Conservation (phyloP, 768 basidiomycete species). For the Suillus occidentalis region DNA sequence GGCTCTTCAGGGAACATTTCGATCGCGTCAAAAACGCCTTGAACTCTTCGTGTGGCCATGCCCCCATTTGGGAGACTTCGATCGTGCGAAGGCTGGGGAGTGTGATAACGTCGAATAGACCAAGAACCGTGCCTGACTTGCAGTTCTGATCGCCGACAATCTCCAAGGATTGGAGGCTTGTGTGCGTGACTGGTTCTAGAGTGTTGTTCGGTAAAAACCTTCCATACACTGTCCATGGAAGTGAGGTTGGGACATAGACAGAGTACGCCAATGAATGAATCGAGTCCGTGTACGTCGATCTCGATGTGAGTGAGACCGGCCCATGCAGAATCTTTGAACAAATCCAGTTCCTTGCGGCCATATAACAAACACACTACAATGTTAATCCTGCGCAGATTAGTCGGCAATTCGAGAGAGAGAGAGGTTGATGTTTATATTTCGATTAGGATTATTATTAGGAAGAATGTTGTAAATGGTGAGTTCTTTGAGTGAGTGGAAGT, state of each 20-base stretch:
- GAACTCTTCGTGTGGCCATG: slow-evolving; percentile 18
- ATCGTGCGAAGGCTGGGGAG: slow-evolving; percentile 15
- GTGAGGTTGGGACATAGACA: background rate
- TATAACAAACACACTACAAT: too few relatives aligned
- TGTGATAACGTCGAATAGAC: slow-evolving; percentile 15
- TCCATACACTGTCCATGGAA: too few relatives aligned
- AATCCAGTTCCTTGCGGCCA: too few relatives aligned
- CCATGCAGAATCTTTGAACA: background rate
- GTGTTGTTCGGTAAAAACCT: too few relatives aligned
- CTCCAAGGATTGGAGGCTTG: background rate
- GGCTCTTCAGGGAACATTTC: slow-evolving; percentile 16
- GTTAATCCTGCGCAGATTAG: slow-evolving; percentile 9
- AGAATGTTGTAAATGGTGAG: slow-evolving; percentile 20
- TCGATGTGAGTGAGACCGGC: slow-evolving; percentile 16
- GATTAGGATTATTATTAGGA: too few relatives aligned
- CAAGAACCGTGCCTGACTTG: background rate
- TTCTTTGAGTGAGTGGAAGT: slow-evolving; percentile 17
- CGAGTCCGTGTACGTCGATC: background rate
- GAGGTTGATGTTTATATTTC: too few relatives aligned
- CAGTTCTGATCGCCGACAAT: too few relatives aligned
- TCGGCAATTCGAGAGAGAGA: too few relatives aligned
- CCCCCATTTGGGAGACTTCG: slow-evolving; percentile 3
- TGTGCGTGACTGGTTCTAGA: background rate
- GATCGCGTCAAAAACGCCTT: slow-evolving; percentile 20
- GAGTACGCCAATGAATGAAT: slow-evolving; percentile 4